A percentile compares a stretch with the other conserved stretches of the same genome.
Evolutionary conservation across 2,329 filamentous ascomycete species (phyloP).

Genomic region (Hypocreales sp.): DNA sequence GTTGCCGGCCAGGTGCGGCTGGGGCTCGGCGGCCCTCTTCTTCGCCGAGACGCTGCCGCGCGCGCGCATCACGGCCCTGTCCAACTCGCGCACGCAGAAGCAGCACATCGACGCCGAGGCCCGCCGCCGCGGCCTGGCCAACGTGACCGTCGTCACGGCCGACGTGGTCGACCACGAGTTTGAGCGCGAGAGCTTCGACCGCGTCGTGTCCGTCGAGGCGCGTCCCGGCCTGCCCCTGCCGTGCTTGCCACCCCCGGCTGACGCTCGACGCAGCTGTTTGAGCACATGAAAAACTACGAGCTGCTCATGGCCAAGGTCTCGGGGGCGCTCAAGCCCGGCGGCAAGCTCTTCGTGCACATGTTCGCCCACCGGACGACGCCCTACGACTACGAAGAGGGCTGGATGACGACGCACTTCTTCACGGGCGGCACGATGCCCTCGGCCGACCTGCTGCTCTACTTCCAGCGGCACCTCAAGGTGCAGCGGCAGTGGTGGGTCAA

Average conservation of each 20-base stretch:
- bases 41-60: slow-evolving; percentile 50
- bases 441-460: slow-evolving; percentile 50
- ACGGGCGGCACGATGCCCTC: slow-evolving; percentile 59
- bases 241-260: no score
- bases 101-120: slow-evolving; percentile 48
- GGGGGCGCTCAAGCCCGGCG: slow-evolving; percentile 41
- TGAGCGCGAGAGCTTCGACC: slow-evolving; percentile 38
- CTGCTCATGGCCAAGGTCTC: slow-evolving; percentile 48
- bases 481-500: slow-evolving; percentile 57
- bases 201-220: slow-evolving; percentile 48
- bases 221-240: no score
- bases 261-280: slow-evolving; percentile 53
- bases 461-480: slow-evolving; percentile 45
- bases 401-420: slow-evolving; percentile 64
- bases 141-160: slow-evolving; percentile 49
- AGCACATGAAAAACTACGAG: slow-evolving; percentile 66
- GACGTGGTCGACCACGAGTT: slow-evolving; percentile 54
- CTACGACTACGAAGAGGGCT: slow-evolving; percentile 56
- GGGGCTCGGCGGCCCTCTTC: slow-evolving; percentile 50
- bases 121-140: slow-evolving; percentile 36
- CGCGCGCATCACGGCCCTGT: slow-evolving; percentile 48
- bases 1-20: slow-evolving; percentile 45
- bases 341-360: slow-evolving; percentile 55
- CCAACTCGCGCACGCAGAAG: slow-evolving; percentile 55
- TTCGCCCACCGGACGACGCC: slow-evolving; percentile 49